phyloP scores from a whole-genome alignment of 495 filamentous ascomycete genomes.

The Xeromyces bisporus region DNA sequence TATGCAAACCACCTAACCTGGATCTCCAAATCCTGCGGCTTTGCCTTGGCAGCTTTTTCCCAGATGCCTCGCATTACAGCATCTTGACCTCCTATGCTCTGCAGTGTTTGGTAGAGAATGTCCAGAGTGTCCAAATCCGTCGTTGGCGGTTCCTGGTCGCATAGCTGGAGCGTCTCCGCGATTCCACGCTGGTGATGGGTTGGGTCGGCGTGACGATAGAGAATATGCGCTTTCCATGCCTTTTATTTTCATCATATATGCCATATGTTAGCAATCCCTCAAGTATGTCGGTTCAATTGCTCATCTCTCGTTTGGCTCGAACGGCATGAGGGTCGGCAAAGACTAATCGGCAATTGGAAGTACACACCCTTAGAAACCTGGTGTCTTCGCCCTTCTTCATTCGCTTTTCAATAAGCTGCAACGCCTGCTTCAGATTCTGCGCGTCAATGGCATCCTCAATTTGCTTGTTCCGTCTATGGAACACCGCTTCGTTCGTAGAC shows the following conservation, averaged over 20 bases:
- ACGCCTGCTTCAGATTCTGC: constrained; percentile 39
- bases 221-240: constrained; percentile 38
- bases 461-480: constrained; percentile 39
- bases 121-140: constrained; percentile 35
- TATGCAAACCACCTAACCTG: constrained; percentile 36
- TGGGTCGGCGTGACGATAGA: constrained; percentile 28
- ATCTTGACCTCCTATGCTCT: constrained; percentile 17
- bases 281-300: no score
- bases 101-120: constrained; percentile 21
- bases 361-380: constrained; percentile 23
- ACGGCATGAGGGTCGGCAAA: constrained; percentile 1
- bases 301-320: no score
- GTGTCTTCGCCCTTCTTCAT: constrained; percentile 43
- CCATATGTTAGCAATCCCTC: no score
- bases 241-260: no score
- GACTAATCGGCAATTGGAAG: constrained; percentile 6
- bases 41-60: constrained; percentile 37
- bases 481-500: constrained; percentile 23
- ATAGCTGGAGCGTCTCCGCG: constrained; percentile 30
- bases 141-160: constrained; percentile 29
- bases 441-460: constrained; percentile 41
- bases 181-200: constrained; percentile 25
- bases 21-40: constrained; percentile 33
- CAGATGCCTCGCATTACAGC: constrained; percentile 27
- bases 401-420: constrained; percentile 42